Conservation (phyloP, 495 filamentous ascomycete species). For the Darksidea phi region DNA sequence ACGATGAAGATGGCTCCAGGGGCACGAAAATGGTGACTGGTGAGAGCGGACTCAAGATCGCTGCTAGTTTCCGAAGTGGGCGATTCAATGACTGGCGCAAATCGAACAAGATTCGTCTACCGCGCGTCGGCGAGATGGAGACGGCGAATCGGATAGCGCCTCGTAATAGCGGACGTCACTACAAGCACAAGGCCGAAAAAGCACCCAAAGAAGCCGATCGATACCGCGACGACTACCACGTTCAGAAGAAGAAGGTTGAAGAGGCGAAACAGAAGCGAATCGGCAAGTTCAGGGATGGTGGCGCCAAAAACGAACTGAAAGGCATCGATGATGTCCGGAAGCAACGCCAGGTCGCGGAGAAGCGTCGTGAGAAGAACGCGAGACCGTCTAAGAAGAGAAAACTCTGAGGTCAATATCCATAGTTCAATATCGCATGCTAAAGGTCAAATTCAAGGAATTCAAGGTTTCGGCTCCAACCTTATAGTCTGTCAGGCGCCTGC, state of each 20-base stretch:
- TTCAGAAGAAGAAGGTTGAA: constrained; percentile 82
- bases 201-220: constrained; percentile 92
- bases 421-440: not conserved
- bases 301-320: constrained; percentile 73
- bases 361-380: constrained; percentile 82
- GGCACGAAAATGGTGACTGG: constrained; percentile 81
- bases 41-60: constrained; percentile 93
- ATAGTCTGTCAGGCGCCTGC: not conserved
- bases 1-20: constrained; percentile 91
- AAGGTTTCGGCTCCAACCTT: not conserved
- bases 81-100: constrained; percentile 90
- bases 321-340: constrained; percentile 81
- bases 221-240: constrained; percentile 81
- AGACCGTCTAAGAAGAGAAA: constrained; percentile 69
- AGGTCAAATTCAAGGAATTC: not conserved
- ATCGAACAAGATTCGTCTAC: constrained; percentile 71
- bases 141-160: constrained; percentile 43
- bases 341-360: constrained; percentile 70
- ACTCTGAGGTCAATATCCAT: constrained; percentile 24
- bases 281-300: constrained; percentile 65
- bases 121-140: constrained; percentile 79
- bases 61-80: constrained; percentile 86
- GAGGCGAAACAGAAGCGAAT: constrained; percentile 84
- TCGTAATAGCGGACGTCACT: constrained; percentile 49
- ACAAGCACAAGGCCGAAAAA: constrained; percentile 77